Evolutionary conservation across 441 rosid genomes (phyloP).

Genomic region (Pelargonium fulgidum): DNA sequence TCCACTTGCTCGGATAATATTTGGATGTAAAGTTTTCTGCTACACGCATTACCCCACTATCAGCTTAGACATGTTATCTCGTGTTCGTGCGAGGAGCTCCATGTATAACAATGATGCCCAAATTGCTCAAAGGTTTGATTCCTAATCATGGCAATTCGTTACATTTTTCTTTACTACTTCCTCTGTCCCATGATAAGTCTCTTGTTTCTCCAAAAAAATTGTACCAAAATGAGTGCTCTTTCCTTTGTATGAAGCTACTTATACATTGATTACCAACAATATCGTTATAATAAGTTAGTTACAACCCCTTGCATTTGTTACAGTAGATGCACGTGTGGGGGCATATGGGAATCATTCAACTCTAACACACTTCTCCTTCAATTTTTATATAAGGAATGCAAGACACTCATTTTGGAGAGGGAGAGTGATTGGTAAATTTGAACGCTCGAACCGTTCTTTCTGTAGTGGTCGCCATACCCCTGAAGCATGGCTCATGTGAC

Average conservation of each 20-base stretch:
- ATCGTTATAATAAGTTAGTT: no score
- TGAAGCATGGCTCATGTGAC: neutral
- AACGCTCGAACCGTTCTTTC: no score
- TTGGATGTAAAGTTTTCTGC: constrained; percentile 89
- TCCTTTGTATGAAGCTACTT: no score
- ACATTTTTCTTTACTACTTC: neutral
- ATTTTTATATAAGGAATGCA: no score
- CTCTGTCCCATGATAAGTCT: neutral
- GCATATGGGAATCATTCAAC: no score
- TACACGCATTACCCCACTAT: constrained; percentile 93
- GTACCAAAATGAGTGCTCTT: no score
- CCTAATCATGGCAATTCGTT: neutral
- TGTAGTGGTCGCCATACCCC: no score
- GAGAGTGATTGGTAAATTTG: no score
- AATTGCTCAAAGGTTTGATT: constrained; percentile 59
- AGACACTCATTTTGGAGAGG: neutral
- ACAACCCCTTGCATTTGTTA: no score
- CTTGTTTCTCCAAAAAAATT: neutral
- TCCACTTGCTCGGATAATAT: constrained; percentile 62
- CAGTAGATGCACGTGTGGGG: no score
- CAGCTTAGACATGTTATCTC: constrained; percentile 81
- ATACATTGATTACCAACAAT: no score
- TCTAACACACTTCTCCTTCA: no score
- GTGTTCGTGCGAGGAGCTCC: constrained; percentile 58
- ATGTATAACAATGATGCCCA: constrained; percentile 72